Evolutionary conservation across 371 early-diverging fungal species (phyloP), one percentile per base, ranked within the genome.

Genomic region (Rhizomucor pusillus): DNA sequence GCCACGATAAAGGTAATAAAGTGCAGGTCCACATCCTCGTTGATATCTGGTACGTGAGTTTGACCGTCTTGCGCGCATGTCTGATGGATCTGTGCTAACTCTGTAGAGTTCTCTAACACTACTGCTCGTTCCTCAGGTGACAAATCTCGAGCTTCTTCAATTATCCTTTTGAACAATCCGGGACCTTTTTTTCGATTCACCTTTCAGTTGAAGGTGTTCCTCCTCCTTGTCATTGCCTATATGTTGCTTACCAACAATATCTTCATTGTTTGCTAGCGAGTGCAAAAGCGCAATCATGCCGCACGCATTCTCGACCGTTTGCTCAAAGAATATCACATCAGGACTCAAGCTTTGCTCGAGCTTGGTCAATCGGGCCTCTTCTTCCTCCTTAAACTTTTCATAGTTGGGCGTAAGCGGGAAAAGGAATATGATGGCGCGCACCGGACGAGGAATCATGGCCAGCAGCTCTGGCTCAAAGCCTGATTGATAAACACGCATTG

Each of bases 231-330:
- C 63, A 24, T 60, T 34, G 7, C 63, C 5, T 41, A 61, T 29
- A 52, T 24, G 18, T 20, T 43, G 62, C 46, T 57, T 63, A 61
- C 80, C 68, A 16, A 62, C 56, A 34, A 84, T 51, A 3, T 39
- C 33, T 20, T 77, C 75, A 59, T 79, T 87, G 60, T 84, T 90
- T 37, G 81, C 82, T 19, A 91, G 60, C 0, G 89, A 81, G 58
- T 90, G 93, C 24, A 92, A 62, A 5, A 92, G 73, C 0, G 88
- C 92, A 69, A 91, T 90, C 45, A 92, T 90, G 20, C 93, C 93
- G 59, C 98, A 97, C 1, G 97, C 96, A 65, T 97, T 96, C 43
- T 75, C 66, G 43, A 96, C 95, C 7, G 94, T 94, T 69, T 97
- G 96, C 23, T 80, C 81, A 54, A 88, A 85, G 56, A 90, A 95